Base-by-base conservation (phyloP, 148 eudicot species). In the Rhododendron mucronatum region DNA sequence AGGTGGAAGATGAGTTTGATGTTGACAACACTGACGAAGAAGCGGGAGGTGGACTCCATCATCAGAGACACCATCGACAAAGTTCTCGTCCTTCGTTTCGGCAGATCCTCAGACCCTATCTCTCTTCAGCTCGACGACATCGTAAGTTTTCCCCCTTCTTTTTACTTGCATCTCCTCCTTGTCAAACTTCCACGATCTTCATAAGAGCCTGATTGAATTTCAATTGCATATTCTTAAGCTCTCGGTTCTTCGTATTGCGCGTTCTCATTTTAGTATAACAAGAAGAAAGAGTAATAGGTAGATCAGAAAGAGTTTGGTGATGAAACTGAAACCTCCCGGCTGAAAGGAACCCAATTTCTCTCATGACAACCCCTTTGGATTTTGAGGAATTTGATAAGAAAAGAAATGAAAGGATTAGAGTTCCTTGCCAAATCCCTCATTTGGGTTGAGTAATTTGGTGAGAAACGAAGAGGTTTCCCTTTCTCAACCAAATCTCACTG, bases 61-160 rank as follows among this genome's bases (percentile, higher is more conserved):
- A 96, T 96, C 86, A 90, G 97, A 92, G 96, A 96, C 89, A 96
- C 98, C 82, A 87, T 96, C 50, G 99, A 96, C 87, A 93, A 94
- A 87, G 92, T 96, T 39, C 94, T 96, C 74, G 99, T 96, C 86
- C 97, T 96, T 78, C 97, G 99, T 16, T 95, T 96, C 86, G 98
- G 99, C 86, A 91, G 92, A 21, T 53, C 94, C 82, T 89, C 94
- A 55, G 99, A 96, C 74, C 51, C 93, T 88, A 83, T 91, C 82
- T 95, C 92, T 83, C 98, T 95, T 85, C 98, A 92, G 44, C 98
- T 96, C 30, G 98, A 96, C 83, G 96, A 95, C 91, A 87, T 95
- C 90, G 99, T 95, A 92, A 2, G 87, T 84, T 35, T 39, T 18
- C 39, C 30, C 11, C 15, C 35, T 28, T 11, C 15, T 67, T 26